Percentiles rank a stretch among this genome's conserved stretches.
These are phyloP conservation scores for Globisporangium iwayamae DNA, from an alignment of 352 stramenopile species.

Conservation along the genomic window DNA sequence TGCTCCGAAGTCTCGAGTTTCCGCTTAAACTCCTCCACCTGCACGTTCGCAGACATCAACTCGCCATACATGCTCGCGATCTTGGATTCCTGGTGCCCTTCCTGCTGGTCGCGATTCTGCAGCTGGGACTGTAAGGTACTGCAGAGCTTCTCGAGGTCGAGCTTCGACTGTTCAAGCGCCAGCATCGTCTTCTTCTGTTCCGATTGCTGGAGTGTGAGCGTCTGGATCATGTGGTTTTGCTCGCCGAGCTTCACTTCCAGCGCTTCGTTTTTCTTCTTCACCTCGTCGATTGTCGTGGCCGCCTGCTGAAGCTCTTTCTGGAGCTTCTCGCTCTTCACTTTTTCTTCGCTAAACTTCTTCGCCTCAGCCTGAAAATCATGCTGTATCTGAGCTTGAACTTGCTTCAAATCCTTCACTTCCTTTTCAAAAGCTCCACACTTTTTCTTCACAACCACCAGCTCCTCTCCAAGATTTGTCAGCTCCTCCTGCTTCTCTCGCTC, in stretches of 20 bases:
- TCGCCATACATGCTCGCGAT: constrained; percentile 65
- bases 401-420: constrained; percentile 9
- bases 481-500: constrained; percentile 81
- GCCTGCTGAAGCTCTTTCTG: constrained; percentile 41
- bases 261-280: constrained; percentile 52
- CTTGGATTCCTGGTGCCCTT: constrained; percentile 70
- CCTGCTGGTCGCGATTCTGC: constrained; percentile 50
- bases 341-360: constrained; percentile 28
- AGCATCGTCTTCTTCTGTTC: constrained; percentile 57
- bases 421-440: constrained; percentile 46
- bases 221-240: constrained; percentile 58
- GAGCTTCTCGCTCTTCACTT: constrained; percentile 32
- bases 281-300: constrained; percentile 23
- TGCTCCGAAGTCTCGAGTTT: constrained; percentile 64
- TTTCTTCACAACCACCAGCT: constrained; percentile 55
- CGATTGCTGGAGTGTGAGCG: constrained; percentile 42
- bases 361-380: constrained; percentile 11
- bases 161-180: constrained; percentile 56
- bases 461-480: constrained; percentile 62
- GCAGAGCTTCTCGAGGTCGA: constrained; percentile 62
- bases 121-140: constrained; percentile 53
- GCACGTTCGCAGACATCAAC: constrained; percentile 71
- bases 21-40: constrained; percentile 68
- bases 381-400: constrained; percentile 12
- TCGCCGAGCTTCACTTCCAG: constrained; percentile 47